These are phyloP conservation scores for Fragaria iinumae DNA, from an alignment of 306 rosid species.

Conservation along the genomic window DNA sequence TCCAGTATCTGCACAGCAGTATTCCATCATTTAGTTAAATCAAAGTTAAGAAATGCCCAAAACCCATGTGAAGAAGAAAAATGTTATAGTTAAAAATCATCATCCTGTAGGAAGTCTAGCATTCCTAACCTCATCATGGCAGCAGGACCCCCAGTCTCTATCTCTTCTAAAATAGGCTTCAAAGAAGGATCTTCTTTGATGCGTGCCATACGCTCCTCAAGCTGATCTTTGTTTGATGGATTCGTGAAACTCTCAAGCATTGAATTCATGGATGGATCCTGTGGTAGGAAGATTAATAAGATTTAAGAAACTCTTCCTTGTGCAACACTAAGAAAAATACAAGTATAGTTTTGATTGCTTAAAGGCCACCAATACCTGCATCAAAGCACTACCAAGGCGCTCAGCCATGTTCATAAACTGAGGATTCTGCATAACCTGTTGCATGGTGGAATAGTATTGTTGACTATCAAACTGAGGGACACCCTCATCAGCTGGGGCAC, in stretches of 20 bases:
- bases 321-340: not conserved
- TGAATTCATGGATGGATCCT: constrained; percentile 94
- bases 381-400: constrained; percentile 85
- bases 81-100: constrained; percentile 17
- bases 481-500: constrained; percentile 55
- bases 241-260: constrained; percentile 78
- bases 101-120: not conserved
- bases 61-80: constrained; percentile 6
- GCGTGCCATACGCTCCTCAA: constrained; percentile 96
- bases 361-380: constrained; percentile 66
- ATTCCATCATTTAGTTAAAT: constrained; percentile 20
- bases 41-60: constrained; percentile 1
- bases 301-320: not conserved
- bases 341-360: not conserved
- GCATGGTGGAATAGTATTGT: constrained; percentile 82
- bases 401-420: constrained; percentile 98
- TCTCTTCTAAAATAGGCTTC: constrained; percentile 94
- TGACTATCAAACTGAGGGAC: constrained; percentile 83
- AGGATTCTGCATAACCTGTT: constrained; percentile 99
- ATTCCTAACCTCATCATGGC: constrained; percentile 92
- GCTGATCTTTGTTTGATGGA: constrained; percentile 82
- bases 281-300: constrained; percentile 25
- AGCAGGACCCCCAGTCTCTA: constrained; percentile 93
- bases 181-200: constrained; percentile 95
- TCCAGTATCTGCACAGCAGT: constrained; percentile 71